Evolutionary conservation across 306 rosid species (phyloP).

Genomic region (Cicer yamashitae): DNA sequence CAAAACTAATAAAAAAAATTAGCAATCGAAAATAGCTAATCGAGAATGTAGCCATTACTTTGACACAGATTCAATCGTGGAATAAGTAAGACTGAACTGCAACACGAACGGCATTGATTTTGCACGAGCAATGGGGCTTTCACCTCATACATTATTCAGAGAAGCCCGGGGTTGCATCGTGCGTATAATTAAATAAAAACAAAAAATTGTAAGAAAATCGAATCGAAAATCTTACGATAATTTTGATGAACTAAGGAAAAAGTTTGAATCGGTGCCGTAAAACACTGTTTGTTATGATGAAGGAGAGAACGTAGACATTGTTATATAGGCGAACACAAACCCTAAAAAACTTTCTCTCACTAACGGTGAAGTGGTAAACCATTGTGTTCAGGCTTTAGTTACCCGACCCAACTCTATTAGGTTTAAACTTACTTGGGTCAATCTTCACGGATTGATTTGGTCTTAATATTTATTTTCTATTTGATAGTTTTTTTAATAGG

Average conservation of each 20-base stretch:
- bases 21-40: not conserved
- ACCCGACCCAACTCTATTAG: conserved; percentile 31
- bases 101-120: conserved; percentile 56
- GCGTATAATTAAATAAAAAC: not conserved
- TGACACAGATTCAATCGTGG: conserved; percentile 59
- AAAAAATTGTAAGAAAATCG: not conserved
- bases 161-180: conserved; percentile 59
- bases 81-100: conserved; percentile 43
- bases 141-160: conserved; percentile 41
- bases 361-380: not conserved
- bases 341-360: conserved; percentile 21
- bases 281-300: not conserved
- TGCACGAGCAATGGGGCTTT: conserved; percentile 57
- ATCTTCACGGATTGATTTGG: not conserved
- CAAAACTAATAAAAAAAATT: not conserved
- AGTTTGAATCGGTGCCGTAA: not conserved
- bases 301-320: rapidly evolving
- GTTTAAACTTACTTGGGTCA: not conserved
- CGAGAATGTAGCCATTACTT: conserved; percentile 43
- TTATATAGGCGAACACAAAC: conserved; percentile 47
- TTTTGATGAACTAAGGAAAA: no score
- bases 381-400: not conserved
- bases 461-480: not conserved
- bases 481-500: no score
- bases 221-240: rapidly evolving